These are phyloP conservation scores for Metarhizium brunneum DNA, from an alignment of 2,329 filamentous ascomycete species.

Conservation along the genomic window DNA sequence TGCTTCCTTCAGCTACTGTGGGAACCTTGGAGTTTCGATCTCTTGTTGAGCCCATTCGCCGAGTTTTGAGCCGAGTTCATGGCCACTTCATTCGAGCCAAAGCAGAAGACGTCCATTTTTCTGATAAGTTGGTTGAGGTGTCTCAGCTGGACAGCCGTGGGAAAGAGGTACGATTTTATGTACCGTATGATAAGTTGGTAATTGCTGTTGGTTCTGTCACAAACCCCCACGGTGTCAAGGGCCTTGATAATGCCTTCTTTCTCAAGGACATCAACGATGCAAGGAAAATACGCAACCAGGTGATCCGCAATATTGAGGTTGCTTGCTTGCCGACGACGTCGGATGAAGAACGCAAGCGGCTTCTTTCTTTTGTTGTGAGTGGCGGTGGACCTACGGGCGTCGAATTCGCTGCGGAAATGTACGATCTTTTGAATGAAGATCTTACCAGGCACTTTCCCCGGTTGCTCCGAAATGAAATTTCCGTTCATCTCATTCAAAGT, in stretches of 20 bases:
- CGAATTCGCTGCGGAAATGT: constrained; percentile 94
- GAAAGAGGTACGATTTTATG: constrained; percentile 73
- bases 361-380: constrained; percentile 92
- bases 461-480: constrained; percentile 92
- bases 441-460: constrained; percentile 74
- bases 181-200: constrained; percentile 95
- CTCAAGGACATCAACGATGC: constrained; percentile 94
- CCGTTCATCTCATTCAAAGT: constrained; percentile 93
- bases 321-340: constrained; percentile 88
- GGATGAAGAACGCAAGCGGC: constrained; percentile 75
- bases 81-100: constrained; percentile 86
- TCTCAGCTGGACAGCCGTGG: constrained; percentile 63
- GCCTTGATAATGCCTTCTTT: constrained; percentile 87
- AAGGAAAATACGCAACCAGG: constrained; percentile 75
- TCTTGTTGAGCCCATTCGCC: constrained; percentile 83
- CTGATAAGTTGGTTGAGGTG: constrained; percentile 81
- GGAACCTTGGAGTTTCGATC: constrained; percentile 88
- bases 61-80: constrained; percentile 66
- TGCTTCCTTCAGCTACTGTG: constrained; percentile 94
- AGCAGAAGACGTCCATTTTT: constrained; percentile 87
- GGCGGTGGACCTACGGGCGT: constrained; percentile 94
- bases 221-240: constrained; percentile 92
- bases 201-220: constrained; percentile 86
- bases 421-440: constrained; percentile 94
- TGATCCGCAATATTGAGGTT: constrained; percentile 81